Evolutionary conservation across 225 moss, liverwort and hornwort genomes (phyloP).

Genomic region (Thuidium tamariscinum): DNA sequence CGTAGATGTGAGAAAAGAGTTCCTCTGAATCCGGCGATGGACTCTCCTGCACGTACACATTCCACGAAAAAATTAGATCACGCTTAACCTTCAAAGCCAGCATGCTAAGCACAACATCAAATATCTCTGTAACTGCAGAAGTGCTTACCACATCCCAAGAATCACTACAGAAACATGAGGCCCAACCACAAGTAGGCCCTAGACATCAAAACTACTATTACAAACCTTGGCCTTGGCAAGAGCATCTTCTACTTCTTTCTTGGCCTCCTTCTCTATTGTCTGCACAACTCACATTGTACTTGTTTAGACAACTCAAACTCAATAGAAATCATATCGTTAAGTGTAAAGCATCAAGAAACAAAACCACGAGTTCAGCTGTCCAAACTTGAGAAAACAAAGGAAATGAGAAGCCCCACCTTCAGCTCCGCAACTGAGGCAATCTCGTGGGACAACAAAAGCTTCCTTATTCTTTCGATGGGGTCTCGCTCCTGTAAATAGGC

Average conservation of each 20-base stretch:
- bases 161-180: not conserved
- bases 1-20: slow-evolving; percentile 28
- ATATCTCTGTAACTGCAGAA: not conserved
- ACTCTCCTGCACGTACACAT: slow-evolving; percentile 21
- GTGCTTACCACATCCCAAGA: not conserved
- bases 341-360: not conserved
- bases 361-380: not conserved
- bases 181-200: not conserved
- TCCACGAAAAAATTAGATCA: not conserved
- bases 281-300: slow-evolving; percentile 10
- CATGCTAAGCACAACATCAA: not conserved
- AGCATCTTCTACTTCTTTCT: slow-evolving; percentile 88
- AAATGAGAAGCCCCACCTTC: slow-evolving; percentile 16
- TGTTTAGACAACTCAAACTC: not conserved
- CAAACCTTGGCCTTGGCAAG: slow-evolving; percentile 76
- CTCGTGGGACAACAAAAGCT: slow-evolving; percentile 62
- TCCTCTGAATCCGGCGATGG: slow-evolving; percentile 15
- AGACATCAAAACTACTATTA: not conserved
- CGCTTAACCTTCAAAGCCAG: not conserved
- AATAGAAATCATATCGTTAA: not conserved
- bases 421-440: slow-evolving; percentile 72
- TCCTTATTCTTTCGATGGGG: slow-evolving; percentile 93
- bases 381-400: not conserved
- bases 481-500: slow-evolving; percentile 61
- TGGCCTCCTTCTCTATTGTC: slow-evolving; percentile 81